Base-by-base conservation (phyloP, 2,329 filamentous ascomycete genomes). In the Botrytis medusae region DNA sequence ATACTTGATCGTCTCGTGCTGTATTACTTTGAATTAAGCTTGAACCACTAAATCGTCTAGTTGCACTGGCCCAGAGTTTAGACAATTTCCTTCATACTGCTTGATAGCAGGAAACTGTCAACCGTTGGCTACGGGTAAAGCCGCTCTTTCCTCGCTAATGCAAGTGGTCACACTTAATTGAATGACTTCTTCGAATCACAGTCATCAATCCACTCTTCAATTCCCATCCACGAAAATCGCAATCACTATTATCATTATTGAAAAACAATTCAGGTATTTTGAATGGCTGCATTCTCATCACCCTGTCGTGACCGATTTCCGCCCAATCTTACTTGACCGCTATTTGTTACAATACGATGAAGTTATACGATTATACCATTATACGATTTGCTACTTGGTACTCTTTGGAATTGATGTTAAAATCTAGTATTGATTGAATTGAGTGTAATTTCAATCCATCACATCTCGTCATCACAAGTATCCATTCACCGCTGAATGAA, bases 241-340 rank as follows among this genome's bases (percentile, higher is more conserved):
- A n/a, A 54, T 54, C 37, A 37, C 9, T 37, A 37, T 37, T 37
- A 37, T 37, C 25, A n/a, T n/a, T 54, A 65, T 65, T 57, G 25
- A 46, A 67, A 54, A 67, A 0, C 51, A 57, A 44, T 65, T 46
- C 34, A 61, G 29, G 59, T 48, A 37, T 57, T 69, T 42, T 42
- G 20, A 57, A 60, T 72, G 63, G 65, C 51, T 68, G 54, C 63
- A 72, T 61, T 67, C n/a, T 59, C n/a, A 40, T 72, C 40, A 72
- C 71, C 71, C 63, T 69, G 71, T 72, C 29, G 63, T 72, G 63
- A 61, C 69, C 40, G 71, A 69, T 37, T 57, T 40, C 42, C 63
- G 77, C 74, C 80, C 81, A 82, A 82, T 82, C 80, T 77, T 48
- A 60, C 59, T 69, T 76, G 79, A 79, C 79, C 77, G 76, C 77